These are phyloP conservation scores for Rhododendron henanense DNA, from an alignment of 148 eudicot genomes.

Conservation along the genomic window DNA sequence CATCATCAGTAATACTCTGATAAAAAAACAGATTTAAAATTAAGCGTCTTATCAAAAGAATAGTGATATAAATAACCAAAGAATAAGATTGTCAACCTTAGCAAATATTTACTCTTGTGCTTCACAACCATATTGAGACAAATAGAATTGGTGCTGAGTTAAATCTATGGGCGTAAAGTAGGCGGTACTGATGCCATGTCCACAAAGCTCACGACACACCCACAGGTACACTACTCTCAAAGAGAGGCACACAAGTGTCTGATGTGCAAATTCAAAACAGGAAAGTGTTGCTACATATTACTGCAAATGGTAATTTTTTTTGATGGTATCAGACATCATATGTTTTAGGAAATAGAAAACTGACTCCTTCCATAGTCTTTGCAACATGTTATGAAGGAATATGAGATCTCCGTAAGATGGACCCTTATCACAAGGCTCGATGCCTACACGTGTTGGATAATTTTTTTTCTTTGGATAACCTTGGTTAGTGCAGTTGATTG, in stretches of 20 bases:
- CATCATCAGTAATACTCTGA: slow-evolving; percentile 80
- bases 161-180: neutral
- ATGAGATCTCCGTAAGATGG: neutral
- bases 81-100: neutral
- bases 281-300: neutral
- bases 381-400: neutral
- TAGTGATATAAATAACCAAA: neutral
- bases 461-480: neutral
- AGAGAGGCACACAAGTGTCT: neutral
- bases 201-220: neutral
- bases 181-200: neutral
- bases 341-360: too few species aligned
- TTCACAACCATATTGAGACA: neutral
- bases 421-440: neutral
- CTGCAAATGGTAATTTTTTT: neutral
- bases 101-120: neutral
- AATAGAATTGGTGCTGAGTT: neutral
- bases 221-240: neutral
- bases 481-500: neutral
- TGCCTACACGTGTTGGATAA: neutral
- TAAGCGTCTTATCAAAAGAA: neutral
- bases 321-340: too few species aligned
- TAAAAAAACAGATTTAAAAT: neutral
- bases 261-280: neutral
- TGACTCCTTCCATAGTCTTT: neutral